These are phyloP conservation scores for Helicocarpus griseus DNA, from an alignment of 2,329 filamentous ascomycete species.

Conservation along the genomic window DNA sequence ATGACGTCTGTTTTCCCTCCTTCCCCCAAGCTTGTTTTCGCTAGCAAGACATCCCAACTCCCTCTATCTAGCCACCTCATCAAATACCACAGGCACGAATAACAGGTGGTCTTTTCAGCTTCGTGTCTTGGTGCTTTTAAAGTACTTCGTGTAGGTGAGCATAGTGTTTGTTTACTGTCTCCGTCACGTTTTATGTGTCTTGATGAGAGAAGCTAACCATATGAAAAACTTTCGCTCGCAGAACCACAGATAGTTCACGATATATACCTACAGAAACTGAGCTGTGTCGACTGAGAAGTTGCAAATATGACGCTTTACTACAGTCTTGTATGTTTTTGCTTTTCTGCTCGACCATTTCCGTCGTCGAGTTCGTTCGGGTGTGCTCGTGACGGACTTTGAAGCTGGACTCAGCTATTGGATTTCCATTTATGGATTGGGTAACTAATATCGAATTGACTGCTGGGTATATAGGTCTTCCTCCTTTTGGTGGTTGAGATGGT, in stretches of 20 bases:
- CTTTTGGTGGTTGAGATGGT: slow-evolving; percentile 42
- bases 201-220: not conserved
- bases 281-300: slow-evolving; percentile 4
- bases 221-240: too few species aligned
- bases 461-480: slow-evolving; percentile 34
- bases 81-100: not conserved
- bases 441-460: not conserved
- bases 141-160: not conserved
- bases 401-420: not conserved
- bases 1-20: slow-evolving; percentile 7
- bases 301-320: slow-evolving; percentile 60
- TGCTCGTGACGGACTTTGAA: not conserved
- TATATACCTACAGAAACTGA: not conserved
- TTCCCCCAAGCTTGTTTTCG: slow-evolving; percentile 4
- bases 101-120: not conserved
- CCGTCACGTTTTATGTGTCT: not conserved
- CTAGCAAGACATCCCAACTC: not conserved
- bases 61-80: not conserved
- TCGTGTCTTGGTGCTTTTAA: not conserved
- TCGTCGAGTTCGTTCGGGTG: not conserved
- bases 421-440: not conserved
- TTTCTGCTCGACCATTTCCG: slow-evolving; percentile 5
- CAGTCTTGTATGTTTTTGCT: slow-evolving; percentile 46
- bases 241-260: too few species aligned
- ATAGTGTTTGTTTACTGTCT: not conserved